Base-by-base conservation (phyloP, 2,329 filamentous ascomycete genomes). In the Pseudogymnoascus sp. region DNA sequence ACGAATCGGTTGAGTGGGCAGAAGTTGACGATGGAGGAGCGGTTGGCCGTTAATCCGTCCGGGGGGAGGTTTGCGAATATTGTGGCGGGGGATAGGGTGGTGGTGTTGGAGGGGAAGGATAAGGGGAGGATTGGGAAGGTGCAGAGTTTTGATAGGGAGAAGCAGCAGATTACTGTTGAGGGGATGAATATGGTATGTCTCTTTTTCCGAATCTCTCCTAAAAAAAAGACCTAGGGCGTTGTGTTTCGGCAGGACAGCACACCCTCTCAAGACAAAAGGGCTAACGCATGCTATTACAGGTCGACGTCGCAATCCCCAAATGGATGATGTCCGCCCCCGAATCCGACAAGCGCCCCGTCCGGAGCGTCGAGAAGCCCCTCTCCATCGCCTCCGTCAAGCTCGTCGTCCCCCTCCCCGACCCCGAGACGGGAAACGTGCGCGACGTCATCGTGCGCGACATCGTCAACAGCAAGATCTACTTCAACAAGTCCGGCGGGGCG, bases 81-180 rank as follows among this genome's bases (percentile, higher is more conserved):
- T 64, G 83, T 81, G 23, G 72, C 77, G 3, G 86, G 87, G 5
- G 95, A 97, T 76, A 84, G 95, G 65, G 92, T 97, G 34, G 90
- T 93, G 62, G 78, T 97, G 64, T 77, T 91, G 62, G 85, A 88
- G 65, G 93, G 93, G 7, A 83, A 82, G 37, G 89, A 95, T 71
- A 89, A 87, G 78, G 92, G 92, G 70, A 90, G 88, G 78, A 95
- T 99, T 75, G 90, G 90, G 60, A 78, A 78, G n/a, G 84, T 97
- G 50, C 75, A 74, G 65, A 74, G 78, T 1, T 78, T 96, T 53
- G 77, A 85, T 67, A 66, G 72, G 4, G 75, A 81, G 10, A 78
- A 76, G 53, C 87, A 85, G 65, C 81, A 82, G 66, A 78, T 91
- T 53, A 79, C 76, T n/a, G 76, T 93, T 46, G 80, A 85, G 66